Conservation (phyloP, 768 basidiomycete genomes). For the Lactarius sp. region DNA sequence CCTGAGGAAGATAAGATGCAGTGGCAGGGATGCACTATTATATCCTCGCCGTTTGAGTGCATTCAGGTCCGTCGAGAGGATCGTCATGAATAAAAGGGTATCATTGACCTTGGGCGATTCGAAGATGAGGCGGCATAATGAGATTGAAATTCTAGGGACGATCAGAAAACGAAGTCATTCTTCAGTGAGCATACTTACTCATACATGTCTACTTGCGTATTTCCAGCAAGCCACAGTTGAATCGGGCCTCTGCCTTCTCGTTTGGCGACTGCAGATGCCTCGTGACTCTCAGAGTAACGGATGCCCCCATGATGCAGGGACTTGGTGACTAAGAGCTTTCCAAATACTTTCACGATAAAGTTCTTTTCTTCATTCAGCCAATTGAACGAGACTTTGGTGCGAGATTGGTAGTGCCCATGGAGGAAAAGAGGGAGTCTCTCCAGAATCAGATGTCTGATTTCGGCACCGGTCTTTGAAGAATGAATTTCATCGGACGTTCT, state of each 20-base stretch:
- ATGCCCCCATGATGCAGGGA: constrained; percentile 49
- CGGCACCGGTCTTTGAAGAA: constrained; percentile 43
- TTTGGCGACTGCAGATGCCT: constrained; percentile 69
- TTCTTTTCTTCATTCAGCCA: constrained; percentile 64
- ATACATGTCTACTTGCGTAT: constrained; percentile 79
- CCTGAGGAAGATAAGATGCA: constrained; percentile 14
- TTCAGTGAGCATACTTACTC: constrained; percentile 55
- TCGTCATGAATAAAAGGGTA: constrained; percentile 85
- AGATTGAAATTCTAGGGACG: constrained; percentile 66
- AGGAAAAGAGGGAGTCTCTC: constrained; percentile 89
- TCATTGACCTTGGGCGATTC: constrained; percentile 80
- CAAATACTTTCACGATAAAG: constrained; percentile 65
- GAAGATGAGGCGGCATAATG: constrained; percentile 76
- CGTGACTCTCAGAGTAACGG: constrained; percentile 50
- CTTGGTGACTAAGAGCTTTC: constrained; percentile 59
- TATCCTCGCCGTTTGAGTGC: constrained; percentile 81
- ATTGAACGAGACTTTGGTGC: constrained; percentile 52
- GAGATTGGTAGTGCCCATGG: constrained; percentile 76
- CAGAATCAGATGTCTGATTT: constrained; percentile 59
- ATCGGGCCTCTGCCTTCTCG: constrained; percentile 53
- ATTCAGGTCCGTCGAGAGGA: constrained; percentile 84
- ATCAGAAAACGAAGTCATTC: background rate
- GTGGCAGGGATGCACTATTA: constrained; percentile 49
- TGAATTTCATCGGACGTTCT: constrained; percentile 50
- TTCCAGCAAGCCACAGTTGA: constrained; percentile 72